Evolutionary conservation across 345 rosid genomes (phyloP).

Genomic region (Eucalyptus pauciflora): DNA sequence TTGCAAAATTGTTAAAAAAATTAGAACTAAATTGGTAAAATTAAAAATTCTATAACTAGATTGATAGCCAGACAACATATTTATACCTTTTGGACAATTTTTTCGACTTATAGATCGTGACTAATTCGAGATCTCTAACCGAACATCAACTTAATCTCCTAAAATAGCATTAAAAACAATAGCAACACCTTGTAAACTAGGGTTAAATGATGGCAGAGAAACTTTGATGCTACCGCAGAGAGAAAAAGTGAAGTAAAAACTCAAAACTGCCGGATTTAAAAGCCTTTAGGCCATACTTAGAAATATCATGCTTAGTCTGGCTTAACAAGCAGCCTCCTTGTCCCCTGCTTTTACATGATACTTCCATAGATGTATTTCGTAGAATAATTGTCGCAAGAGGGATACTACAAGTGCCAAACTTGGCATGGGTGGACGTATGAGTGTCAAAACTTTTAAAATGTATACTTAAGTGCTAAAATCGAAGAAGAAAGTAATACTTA

Average conservation of each 20-base stretch:
- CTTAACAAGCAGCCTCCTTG: neutral
- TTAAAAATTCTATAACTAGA: neutral
- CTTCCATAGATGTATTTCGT: neutral
- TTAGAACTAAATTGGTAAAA: too few relatives aligned
- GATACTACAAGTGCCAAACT: too few relatives aligned
- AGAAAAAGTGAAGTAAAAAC: neutral
- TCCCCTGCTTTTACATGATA: neutral
- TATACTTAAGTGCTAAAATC: too few relatives aligned
- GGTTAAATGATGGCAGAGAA: neutral
- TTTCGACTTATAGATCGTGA: neutral
- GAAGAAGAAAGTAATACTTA: too few relatives aligned
- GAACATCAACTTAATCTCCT: neutral
- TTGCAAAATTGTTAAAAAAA: neutral
- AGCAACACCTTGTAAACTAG: neutral
- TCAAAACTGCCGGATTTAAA: neutral
- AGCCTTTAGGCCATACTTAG: neutral
- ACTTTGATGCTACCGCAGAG: neutral
- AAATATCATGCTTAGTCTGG: neutral
- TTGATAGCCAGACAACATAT: accelerated
- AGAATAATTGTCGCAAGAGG: neutral
- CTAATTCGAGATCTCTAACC: neutral
- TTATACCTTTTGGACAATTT: neutral
- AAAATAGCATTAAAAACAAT: neutral
- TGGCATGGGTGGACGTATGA: too few relatives aligned
- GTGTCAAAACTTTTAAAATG: too few relatives aligned